phyloP scores from a whole-genome alignment of 331 rosid genomes.

The Saraca asoca region DNA sequence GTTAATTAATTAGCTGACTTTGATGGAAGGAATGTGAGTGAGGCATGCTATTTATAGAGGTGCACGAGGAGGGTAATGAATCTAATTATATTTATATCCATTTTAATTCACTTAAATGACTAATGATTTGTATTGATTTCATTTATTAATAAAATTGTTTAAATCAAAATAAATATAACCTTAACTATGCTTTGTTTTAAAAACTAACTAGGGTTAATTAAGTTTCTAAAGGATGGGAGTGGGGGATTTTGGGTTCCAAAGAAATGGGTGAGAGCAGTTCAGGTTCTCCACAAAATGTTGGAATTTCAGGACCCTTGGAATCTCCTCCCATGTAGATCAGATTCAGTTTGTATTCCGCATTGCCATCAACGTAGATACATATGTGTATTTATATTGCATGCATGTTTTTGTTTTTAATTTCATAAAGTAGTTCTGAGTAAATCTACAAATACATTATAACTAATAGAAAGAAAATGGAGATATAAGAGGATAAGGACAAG shows the following conservation, averaged over 20 bases:
- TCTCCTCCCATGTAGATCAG: slow-evolving; percentile 1
- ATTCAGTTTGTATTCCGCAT: not conserved
- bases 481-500: not conserved
- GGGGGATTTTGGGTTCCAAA: slow-evolving; percentile 33
- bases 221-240: slow-evolving; percentile 25
- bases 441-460: too few relatives aligned
- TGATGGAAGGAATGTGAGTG: slow-evolving; percentile 10
- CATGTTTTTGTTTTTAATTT: too few relatives aligned
- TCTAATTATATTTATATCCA: too few relatives aligned
- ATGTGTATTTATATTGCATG: too few relatives aligned
- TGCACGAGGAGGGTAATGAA: not conserved
- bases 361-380: slow-evolving; percentile 2
- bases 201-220: slow-evolving; percentile 4
- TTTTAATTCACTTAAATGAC: too few relatives aligned
- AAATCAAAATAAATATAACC: too few relatives aligned
- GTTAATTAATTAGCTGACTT: too few relatives aligned
- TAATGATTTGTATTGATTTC: too few relatives aligned
- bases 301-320: slow-evolving; percentile 30
- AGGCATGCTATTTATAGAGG: slow-evolving; percentile 19
- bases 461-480: not conserved
- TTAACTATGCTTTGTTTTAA: too few relatives aligned
- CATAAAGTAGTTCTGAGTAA: too few relatives aligned
- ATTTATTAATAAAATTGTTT: too few relatives aligned
- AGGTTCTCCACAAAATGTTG: slow-evolving; percentile 47
- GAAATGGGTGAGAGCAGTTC: slow-evolving; percentile 49